Percentiles rank a stretch among this genome's conserved stretches.
Conservation (phyloP, 345 rosid species). For the Eucalyptus curtisii region DNA sequence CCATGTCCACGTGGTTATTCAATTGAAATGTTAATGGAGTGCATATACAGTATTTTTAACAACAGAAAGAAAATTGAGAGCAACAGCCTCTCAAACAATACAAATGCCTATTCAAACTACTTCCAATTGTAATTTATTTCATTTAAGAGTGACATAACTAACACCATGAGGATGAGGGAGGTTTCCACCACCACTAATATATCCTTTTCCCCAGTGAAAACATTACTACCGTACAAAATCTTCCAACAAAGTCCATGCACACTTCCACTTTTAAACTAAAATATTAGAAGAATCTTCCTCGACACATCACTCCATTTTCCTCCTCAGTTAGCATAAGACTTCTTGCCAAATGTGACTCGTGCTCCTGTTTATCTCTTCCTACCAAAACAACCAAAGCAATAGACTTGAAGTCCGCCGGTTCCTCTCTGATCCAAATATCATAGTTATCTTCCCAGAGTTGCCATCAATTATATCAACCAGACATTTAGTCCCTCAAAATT, state of each 20-base stretch:
- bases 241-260: neutral
- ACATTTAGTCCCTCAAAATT: neutral
- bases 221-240: neutral
- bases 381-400: neutral
- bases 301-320: neutral
- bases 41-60: neutral
- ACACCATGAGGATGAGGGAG: neutral
- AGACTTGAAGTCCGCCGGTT: neutral
- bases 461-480: neutral
- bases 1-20: neutral
- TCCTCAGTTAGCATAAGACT: neutral
- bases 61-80: neutral
- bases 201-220: neutral
- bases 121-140: neutral
- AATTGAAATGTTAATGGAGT: neutral
- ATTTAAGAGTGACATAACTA: neutral
- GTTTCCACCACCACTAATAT: neutral
- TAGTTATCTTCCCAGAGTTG: neutral
- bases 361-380: neutral
- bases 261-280: neutral
- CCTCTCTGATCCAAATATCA: neutral
- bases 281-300: neutral
- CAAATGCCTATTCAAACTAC: neutral
- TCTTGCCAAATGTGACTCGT: neutral
- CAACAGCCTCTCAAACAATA: neutral